These are phyloP conservation scores for Fragilaria radians DNA, from an alignment of 108 stramenopile genomes.

Conservation along the genomic window DNA sequence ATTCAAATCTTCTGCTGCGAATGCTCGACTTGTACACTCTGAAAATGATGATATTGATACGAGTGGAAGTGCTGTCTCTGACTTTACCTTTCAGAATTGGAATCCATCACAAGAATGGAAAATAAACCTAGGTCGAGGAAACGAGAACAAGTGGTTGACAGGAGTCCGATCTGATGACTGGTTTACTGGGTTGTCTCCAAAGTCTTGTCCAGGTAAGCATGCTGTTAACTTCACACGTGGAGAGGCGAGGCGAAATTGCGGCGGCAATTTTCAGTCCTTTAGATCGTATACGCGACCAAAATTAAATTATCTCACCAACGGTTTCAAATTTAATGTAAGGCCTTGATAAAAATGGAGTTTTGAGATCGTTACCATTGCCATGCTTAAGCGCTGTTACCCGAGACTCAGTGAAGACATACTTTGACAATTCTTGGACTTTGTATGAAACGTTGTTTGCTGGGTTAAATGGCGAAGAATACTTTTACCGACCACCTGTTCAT, in stretches of 20 bases:
- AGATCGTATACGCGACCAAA: background rate
- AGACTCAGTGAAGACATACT: conserved; percentile 68
- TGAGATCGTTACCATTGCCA: conserved; percentile 65
- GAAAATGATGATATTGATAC: too few species aligned
- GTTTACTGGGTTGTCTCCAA: conserved; percentile 66
- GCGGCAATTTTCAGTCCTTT: background rate
- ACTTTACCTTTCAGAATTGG: conserved; percentile 28
- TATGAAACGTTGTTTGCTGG: conserved; percentile 86
- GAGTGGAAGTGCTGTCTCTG: too few species aligned
- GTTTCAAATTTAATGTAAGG: conserved; percentile 24
- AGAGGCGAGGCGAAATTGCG: background rate
- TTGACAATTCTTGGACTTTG: conserved; percentile 91
- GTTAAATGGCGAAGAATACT: conserved; percentile 86
- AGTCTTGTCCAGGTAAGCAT: conserved; percentile 46
- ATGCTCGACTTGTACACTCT: too few species aligned
- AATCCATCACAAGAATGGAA: conserved; percentile 80
- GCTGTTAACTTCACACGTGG: background rate
- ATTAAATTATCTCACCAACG: too few species aligned
- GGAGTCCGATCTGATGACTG: conserved; percentile 59
- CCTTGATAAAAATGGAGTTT: conserved; percentile 33
- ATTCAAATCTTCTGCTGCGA: too few species aligned
- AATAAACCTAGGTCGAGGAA: conserved; percentile 60
- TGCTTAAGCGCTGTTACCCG: conserved; percentile 68
- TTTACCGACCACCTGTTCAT: conserved; percentile 83
- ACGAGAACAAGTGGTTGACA: conserved; percentile 56